Base-by-base conservation (phyloP, 768 basidiomycete species). In the Collybia sordida region DNA sequence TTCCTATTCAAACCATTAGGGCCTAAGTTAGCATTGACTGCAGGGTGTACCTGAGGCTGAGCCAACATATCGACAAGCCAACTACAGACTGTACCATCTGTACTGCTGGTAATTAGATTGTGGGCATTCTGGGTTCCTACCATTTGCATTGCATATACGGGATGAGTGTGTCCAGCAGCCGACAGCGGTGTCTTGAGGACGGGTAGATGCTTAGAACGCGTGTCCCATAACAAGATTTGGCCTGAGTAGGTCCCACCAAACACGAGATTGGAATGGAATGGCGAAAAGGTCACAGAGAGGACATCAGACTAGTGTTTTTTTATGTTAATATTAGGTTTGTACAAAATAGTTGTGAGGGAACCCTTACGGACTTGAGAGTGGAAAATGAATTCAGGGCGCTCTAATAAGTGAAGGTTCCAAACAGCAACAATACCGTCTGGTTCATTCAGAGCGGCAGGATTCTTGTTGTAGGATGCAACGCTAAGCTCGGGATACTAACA, bases 221-320 rank as follows among this genome's bases (percentile, higher is more conserved):
- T 98, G 62, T 99, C 97, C 97, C 97, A 99, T 0, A 98, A 80
- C 22, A 99, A 73, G 53, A 99, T 95, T 70, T 98, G 97, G 15
- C 97, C 97, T 23, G 97, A 98, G 65, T 98, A 98, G n/a, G 97
- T 98, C 19, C 97, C 97, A 45, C 97, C 97, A 55, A 98, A 97
- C 34, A 99, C 81, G 15, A 98, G 82, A 60, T 97, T 98, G 1
- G 97, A 90, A 67, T 99, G 96, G 69, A 97, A 98, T 0, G 97
- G 95, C 0, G 97, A 98, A 67, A 98, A 98, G 6, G 88, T 86
- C 6, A 98, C 92, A 0, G 96, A 97, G 17, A 99, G 83, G 28
- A 98, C 94, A 62, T 99, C 97, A 41, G 97, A 98, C 97, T 98
- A 41, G 18, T 19, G 14, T 15, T 42, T 50, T 46, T n/a, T n/a